These are phyloP conservation scores for Wickerhamiella kazuoi DNA, from an alignment of 805 yeast species.

Conservation along the genomic window DNA sequence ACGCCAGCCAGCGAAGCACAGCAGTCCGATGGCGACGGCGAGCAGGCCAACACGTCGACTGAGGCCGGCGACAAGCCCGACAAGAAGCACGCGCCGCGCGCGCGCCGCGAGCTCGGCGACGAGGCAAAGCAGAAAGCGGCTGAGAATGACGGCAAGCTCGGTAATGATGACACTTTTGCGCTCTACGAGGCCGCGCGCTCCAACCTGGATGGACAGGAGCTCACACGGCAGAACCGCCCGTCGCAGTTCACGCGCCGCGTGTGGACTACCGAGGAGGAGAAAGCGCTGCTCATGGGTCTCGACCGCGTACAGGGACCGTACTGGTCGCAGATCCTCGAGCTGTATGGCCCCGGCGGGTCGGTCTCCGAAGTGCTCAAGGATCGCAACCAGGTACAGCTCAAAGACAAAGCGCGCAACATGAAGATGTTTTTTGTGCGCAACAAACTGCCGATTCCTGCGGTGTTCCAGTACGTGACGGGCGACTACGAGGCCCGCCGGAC, in stretches of 20 bases:
- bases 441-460: conserved; percentile 62
- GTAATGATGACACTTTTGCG: conserved; percentile 12
- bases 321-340: conserved; percentile 79
- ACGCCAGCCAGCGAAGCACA: not conserved
- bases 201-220: conserved; percentile 10
- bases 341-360: conserved; percentile 90
- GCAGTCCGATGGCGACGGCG: not conserved
- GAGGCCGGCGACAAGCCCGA: not conserved
- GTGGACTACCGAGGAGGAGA: conserved; percentile 84
- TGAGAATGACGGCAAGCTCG: conserved; percentile 5
- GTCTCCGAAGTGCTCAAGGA: conserved; percentile 69
- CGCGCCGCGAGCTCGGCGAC: conserved; percentile 7
- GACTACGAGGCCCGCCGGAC: conserved; percentile 25
- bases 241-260: conserved; percentile 32
- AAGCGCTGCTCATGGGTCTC: conserved; percentile 63
- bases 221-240: conserved; percentile 9
- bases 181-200: conserved; percentile 17
- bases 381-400: conserved; percentile 78
- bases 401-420: conserved; percentile 94
- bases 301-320: conserved; percentile 67
- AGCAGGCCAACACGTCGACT: not conserved
- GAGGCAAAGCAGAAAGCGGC: conserved; percentile 4
- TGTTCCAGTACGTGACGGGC: conserved; percentile 73
- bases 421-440: conserved; percentile 69
- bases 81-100: not conserved